phyloP scores from a whole-genome alignment of 768 basidiomycete genomes.

The Mycena maculata region DNA sequence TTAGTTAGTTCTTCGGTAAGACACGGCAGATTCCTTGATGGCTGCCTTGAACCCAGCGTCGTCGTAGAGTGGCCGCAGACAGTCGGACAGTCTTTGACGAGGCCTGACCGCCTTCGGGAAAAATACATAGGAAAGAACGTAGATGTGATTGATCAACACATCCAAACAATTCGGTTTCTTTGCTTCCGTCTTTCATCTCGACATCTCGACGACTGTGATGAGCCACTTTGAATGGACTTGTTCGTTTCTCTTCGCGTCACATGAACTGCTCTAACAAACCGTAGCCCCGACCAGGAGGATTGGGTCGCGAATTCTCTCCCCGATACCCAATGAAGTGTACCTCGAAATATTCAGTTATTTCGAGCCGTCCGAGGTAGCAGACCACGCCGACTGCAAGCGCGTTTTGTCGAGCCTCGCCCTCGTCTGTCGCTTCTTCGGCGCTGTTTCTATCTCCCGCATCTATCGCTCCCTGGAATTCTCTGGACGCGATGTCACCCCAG shows the following conservation, averaged over 20 bases:
- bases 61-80: too few relatives aligned
- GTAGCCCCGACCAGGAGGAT: constrained; percentile 43
- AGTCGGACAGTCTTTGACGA: too few relatives aligned
- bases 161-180: too few relatives aligned
- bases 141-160: too few relatives aligned
- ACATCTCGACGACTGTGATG: constrained; percentile 1
- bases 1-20: too few relatives aligned
- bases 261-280: neutral
- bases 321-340: constrained; percentile 60
- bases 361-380: constrained; percentile 32
- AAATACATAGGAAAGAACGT: too few relatives aligned
- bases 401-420: constrained; percentile 47
- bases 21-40: too few relatives aligned
- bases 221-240: constrained; percentile 22
- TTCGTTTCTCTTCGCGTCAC: neutral
- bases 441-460: constrained; percentile 51
- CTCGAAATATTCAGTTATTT: constrained; percentile 53
- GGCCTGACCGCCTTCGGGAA: too few relatives aligned
- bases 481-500: neutral
- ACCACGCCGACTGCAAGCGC: constrained; percentile 33
- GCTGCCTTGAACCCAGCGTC: too few relatives aligned
- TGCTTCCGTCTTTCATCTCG: too few relatives aligned
- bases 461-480: constrained; percentile 48
- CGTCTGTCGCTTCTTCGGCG: constrained; percentile 58
- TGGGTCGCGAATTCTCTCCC: constrained; percentile 30